A percentile compares a stretch with the other conserved stretches of the same genome.
These are phyloP conservation scores for Carpinus viminea DNA, from an alignment of 306 rosid genomes.

Conservation along the genomic window DNA sequence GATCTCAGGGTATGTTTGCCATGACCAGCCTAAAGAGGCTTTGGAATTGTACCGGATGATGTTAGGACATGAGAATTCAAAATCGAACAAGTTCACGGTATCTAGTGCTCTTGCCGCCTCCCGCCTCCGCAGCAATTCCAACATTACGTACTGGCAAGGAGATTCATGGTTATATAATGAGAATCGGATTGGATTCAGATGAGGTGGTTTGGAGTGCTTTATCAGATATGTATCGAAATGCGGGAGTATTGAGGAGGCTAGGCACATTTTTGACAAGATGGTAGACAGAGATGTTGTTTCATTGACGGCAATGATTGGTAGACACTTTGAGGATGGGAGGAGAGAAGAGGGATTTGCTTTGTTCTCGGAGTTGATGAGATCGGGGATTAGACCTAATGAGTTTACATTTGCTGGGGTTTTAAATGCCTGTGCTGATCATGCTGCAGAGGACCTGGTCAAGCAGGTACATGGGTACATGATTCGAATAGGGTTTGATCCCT, in stretches of 20 bases:
- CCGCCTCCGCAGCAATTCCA: constrained; percentile 57
- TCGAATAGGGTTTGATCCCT: constrained; percentile 49
- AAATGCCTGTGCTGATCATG: constrained; percentile 66
- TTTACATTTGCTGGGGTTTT: constrained; percentile 63
- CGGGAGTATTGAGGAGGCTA: constrained; percentile 63
- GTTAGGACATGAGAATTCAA: constrained; percentile 45
- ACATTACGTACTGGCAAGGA: constrained; percentile 61
- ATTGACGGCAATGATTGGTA: constrained; percentile 65
- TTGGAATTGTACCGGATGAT: constrained; percentile 54
- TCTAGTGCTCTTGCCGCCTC: constrained; percentile 63
- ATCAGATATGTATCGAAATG: constrained; percentile 63
- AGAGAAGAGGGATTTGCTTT: constrained; percentile 64
- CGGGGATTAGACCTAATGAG: constrained; percentile 56
- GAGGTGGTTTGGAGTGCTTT: constrained; percentile 71
- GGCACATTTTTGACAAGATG: constrained; percentile 56
- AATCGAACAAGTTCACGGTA: constrained; percentile 47
- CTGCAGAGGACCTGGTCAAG: constrained; percentile 52
- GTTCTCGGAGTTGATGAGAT: constrained; percentile 45
- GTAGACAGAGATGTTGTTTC: constrained; percentile 52
- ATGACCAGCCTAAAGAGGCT: constrained; percentile 47
- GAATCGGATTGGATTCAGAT: constrained; percentile 55
- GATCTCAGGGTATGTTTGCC: constrained; percentile 52
- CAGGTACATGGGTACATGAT: constrained; percentile 67
- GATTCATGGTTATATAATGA: constrained; percentile 55
- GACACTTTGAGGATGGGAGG: constrained; percentile 61